Percentiles rank a stretch among this genome's conserved stretches.
Conservation (phyloP, 352 stramenopile species). For the Bremia lactucae region DNA sequence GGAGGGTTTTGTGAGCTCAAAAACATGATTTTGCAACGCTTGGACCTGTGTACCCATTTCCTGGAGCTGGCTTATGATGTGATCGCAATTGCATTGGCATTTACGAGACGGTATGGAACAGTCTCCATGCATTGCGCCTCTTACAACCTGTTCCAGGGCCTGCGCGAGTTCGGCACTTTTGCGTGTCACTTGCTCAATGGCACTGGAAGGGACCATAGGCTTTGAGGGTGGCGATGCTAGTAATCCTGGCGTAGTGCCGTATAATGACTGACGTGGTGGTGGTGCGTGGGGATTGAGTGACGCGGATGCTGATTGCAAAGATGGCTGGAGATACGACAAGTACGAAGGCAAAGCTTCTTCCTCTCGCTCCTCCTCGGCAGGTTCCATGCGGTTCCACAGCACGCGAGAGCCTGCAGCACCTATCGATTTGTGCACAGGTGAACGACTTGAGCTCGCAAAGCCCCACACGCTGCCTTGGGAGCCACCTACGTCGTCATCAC, state of each 20-base stretch:
- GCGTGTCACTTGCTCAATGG: constrained; percentile 22
- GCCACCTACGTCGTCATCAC: constrained; percentile 13
- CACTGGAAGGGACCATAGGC: constrained; percentile 2
- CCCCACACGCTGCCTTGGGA: constrained; percentile 19
- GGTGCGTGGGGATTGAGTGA: constrained; percentile 4
- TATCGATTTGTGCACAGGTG: constrained; percentile 25
- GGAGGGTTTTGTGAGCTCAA: constrained; percentile 17
- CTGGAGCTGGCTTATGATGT: constrained; percentile 32
- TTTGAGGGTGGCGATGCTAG: constrained; percentile 8
- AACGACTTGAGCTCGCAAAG: constrained; percentile 9
- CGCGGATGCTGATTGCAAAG: constrained; percentile 24
- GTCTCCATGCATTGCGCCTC: too few species aligned
- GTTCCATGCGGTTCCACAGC: constrained; percentile 55
- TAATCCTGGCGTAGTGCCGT: constrained; percentile 7
- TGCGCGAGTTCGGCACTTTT: constrained; percentile 50
- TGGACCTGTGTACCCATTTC: constrained; percentile 42
- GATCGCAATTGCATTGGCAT: constrained; percentile 30
- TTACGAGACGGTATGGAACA: constrained; percentile 21
- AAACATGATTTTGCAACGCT: constrained; percentile 36
- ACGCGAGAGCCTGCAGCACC: constrained; percentile 29
- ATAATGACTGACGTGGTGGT: constrained; percentile 1
- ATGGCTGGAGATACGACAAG: constrained; percentile 49
- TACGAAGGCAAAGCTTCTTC: constrained; percentile 65
- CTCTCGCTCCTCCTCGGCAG: constrained; percentile 56
- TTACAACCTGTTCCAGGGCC: constrained; percentile 47